Percentiles rank a stretch among this genome's conserved stretches.
Conservation (phyloP, 2,329 filamentous ascomycete genomes). For the Moelleriella libera region DNA sequence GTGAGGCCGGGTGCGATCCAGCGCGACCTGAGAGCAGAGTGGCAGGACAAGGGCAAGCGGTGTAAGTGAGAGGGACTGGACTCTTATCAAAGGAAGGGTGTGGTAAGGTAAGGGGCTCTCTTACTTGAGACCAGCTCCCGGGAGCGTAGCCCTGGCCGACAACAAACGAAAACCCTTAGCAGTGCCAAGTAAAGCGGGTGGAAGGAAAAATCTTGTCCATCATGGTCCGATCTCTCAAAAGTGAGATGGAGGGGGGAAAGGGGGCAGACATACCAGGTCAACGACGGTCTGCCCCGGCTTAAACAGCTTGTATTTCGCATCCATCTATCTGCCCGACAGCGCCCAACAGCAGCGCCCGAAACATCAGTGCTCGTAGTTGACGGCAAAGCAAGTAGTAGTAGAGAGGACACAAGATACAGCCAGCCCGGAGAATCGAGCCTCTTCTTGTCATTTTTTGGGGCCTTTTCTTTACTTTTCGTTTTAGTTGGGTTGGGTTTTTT, state of each 20-base stretch:
- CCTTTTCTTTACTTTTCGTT: neutral
- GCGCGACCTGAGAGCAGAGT: constrained; percentile 48
- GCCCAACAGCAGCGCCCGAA: neutral
- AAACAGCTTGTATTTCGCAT: constrained; percentile 70
- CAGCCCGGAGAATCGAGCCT: neutral
- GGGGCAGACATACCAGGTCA: constrained; percentile 51
- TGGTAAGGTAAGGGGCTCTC: constrained; percentile 1
- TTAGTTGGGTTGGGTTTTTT: neutral
- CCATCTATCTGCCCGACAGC: constrained; percentile 41
- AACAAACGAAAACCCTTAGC: too few species aligned
- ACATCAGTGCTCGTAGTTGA: neutral
- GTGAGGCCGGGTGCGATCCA: constrained; percentile 59
- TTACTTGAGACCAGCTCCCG: constrained; percentile 56
- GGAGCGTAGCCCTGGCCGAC: constrained; percentile 57
- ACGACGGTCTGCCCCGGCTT: constrained; percentile 70
- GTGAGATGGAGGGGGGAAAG: neutral
- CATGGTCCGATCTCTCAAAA: neutral
- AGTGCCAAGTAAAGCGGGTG: too few species aligned
- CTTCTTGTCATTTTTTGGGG: neutral
- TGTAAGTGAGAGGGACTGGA: too few species aligned
- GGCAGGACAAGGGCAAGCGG: too few species aligned
- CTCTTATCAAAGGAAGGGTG: neutral
- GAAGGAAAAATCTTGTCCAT: too few species aligned
- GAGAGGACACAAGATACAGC: too few species aligned
- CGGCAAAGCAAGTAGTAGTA: too few species aligned